Evolutionary conservation across 2,329 filamentous ascomycete species (phyloP).

Genomic region (Helotiales sp.): DNA sequence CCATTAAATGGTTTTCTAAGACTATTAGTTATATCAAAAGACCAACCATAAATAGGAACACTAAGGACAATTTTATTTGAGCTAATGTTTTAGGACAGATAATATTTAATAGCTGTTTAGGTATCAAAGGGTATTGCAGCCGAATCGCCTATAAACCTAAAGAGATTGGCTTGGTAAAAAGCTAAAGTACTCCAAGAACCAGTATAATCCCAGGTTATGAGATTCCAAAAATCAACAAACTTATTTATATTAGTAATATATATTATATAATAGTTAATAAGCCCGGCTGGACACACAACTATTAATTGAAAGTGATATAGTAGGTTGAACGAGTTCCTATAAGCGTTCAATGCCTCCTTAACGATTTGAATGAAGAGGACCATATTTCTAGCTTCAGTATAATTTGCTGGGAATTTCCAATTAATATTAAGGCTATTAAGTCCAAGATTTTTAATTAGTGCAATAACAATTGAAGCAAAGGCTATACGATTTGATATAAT

Average conservation of each 20-base stretch:
- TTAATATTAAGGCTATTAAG: slow-evolving; percentile 22
- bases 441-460: slow-evolving; percentile 29
- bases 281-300: slow-evolving; percentile 56
- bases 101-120: neutral
- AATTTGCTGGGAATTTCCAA: slow-evolving; percentile 5
- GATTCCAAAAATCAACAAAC: slow-evolving; percentile 59
- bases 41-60: slow-evolving; percentile 80
- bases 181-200: slow-evolving; percentile 47
- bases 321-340: slow-evolving; percentile 15
- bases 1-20: slow-evolving; percentile 68
- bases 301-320: slow-evolving; percentile 58
- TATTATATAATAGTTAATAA: slow-evolving; percentile 52
- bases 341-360: neutral
- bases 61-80: slow-evolving; percentile 54
- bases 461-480: slow-evolving; percentile 31
- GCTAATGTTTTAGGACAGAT: neutral
- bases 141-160: neutral
- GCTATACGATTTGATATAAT: slow-evolving; percentile 44
- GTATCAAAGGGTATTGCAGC: neutral
- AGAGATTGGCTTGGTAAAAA: slow-evolving; percentile 7
- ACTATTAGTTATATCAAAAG: slow-evolving; percentile 68
- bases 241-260: slow-evolving; percentile 52
- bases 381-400: slow-evolving; percentile 2
- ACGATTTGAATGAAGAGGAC: neutral
- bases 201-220: slow-evolving; percentile 66